Base-by-base conservation (phyloP, 768 basidiomycete genomes). In the Boletus huronensis region DNA sequence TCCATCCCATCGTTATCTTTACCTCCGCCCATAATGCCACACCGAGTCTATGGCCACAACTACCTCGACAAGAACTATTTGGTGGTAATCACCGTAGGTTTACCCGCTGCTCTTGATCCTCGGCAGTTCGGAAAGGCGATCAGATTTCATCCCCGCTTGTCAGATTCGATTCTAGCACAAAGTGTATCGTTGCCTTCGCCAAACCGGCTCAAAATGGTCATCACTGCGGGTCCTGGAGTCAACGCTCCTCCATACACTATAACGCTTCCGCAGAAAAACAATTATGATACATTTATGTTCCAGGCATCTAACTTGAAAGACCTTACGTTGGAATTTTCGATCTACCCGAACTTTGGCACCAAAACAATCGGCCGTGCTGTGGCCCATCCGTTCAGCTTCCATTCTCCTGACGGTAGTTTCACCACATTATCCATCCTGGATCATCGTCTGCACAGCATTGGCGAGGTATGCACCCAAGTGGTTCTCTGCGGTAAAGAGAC, bases 1-100 rank as follows among this genome's bases (percentile, higher is more conserved):
- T 77, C 87, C 57, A 99, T 99, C 58, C 97, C 97, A 16, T 88
- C 88, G 1, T 77, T 99, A n/a, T 92, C 90, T 19, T 80, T 99
- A 17, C 97, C 97, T 2, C 97, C 97, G 1, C 97, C 97, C 2
- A 98, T 98, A 68, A 96, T 99, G 82, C 94, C 97, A 28, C 93
- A 98, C 68, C 85, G 93, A 50, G 90, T 96, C 31, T 99, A 99
- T 68, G 96, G 96, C 7, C 96, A 99, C 74, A 96, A 92, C 66
- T 93, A 90, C 71, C 79, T 99, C 48, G 93, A 96, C 71, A 87
- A 84, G 64, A 85, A 85, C 46, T 84, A 84, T 64, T 77, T 98
- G 32, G 84, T 98, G 6, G 90, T 96, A 64, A 79, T 99, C 42
- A 83, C 88, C 0, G 82, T 98, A 41, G 93, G 93, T 2, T 43